Evolutionary conservation across 2,329 filamentous ascomycete species (phyloP), one percentile per base, ranked within the genome.

Genomic region (Sporothrix protearum): DNA sequence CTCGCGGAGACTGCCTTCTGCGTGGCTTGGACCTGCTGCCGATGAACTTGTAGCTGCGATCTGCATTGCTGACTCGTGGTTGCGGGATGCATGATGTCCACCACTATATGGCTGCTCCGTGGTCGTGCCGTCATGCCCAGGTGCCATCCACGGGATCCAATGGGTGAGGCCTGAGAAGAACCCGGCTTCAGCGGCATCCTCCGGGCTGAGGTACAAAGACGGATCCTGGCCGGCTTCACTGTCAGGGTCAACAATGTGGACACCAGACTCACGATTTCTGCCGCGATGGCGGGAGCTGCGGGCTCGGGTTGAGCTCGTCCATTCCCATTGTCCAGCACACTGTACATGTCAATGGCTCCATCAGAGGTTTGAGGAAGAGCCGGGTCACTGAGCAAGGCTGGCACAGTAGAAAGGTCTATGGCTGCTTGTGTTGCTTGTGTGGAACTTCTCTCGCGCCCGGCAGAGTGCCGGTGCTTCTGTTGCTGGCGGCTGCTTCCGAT

Each of bases 301-400:
- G 25, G 42, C 6, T 5, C 10, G 63, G 28, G 10, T 14, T 6
- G 28, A 28, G 28, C 9, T 7, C 49, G 69, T 25, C 36, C 30
- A n/a, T 55, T 45, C 33, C 30, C 25, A n/a, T 42, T 42, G 22
- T 49, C 69, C 3, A 67, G 45, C 2, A 78, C 77, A 6, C 80
- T 80, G 22, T 83, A 81, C 19, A 85, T 84, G 71, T 85, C 81
- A 0, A 87, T 79, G 69, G 86, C 82, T 70, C 81, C 85, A 36
- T 79, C 84, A 0, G 86, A 88, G 1, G 86, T 88, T 74, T 87
- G 85, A 1, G 88, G 87, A 22, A 83, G 77, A n/a, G 87, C 86
- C 3, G 85, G 87, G 69, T 86, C 83, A 75, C 88, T 84, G 7
- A 88, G 79, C 12, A 90, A 80, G 22, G 81, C 81, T 1, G 80